phyloP scores from a whole-genome alignment of 768 basidiomycete species.

The Podaxis carcinomalis region DNA sequence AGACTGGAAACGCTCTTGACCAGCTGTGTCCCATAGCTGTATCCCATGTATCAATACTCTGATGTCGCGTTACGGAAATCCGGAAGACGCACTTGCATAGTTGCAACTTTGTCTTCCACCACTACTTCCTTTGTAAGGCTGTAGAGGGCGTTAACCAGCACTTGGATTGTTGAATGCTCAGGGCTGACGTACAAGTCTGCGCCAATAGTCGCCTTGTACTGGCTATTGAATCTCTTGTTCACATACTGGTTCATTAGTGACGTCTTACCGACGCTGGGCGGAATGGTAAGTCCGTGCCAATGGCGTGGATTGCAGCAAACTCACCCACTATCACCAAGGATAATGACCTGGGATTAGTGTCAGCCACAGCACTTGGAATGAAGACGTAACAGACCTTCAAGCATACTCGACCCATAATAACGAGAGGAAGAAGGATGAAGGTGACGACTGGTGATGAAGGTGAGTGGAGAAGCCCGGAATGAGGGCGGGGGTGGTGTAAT shows the following conservation, averaged over 20 bases:
- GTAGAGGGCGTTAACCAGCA: constrained; percentile 11
- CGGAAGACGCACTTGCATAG: constrained; percentile 77
- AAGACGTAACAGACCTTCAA: constrained; percentile 56
- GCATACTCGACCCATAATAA: constrained; percentile 77
- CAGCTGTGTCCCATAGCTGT: constrained; percentile 98
- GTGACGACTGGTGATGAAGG: constrained; percentile 13
- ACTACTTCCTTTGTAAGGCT: constrained; percentile 98
- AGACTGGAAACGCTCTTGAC: constrained; percentile 99
- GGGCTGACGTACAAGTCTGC: constrained; percentile 80
- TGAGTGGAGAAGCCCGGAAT: not conserved
- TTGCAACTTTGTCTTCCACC: constrained; percentile 96
- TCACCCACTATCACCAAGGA: constrained; percentile 95
- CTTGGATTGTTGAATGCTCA: constrained; percentile 16
- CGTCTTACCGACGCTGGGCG: constrained; percentile 92
- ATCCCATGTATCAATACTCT: constrained; percentile 1
- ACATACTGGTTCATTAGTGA: constrained; percentile 99
- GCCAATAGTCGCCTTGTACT: constrained; percentile 99
- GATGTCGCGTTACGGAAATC: not conserved
- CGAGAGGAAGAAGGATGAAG: constrained; percentile 33
- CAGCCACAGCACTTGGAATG: not conserved
- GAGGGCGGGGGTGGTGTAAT: not conserved
- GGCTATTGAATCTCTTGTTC: constrained; percentile 98
- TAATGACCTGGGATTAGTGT: constrained; percentile 73
- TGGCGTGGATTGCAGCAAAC: constrained; percentile 22
- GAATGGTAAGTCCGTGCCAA: constrained; percentile 11